Percentiles rank a stretch among this genome's conserved stretches.
These are phyloP conservation scores for Hansenula sp. DNA, from an alignment of 1,139 yeast species.

Conservation along the genomic window DNA sequence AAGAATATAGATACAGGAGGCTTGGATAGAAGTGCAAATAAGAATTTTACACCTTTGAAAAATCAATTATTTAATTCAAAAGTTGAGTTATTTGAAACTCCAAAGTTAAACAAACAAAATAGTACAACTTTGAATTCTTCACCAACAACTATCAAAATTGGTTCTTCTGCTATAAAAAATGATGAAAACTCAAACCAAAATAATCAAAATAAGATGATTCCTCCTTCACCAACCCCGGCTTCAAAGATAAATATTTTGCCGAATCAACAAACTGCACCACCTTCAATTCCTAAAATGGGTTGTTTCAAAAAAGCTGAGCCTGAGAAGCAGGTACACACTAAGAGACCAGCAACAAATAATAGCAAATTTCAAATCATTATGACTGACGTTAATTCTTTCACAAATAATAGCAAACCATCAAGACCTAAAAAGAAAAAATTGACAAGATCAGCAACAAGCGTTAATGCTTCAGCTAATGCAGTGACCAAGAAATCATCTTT, in stretches of 20 bases:
- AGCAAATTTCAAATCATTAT: slow-evolving; percentile 21
- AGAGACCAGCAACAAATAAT: slow-evolving; percentile 2
- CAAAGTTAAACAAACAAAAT: slow-evolving; percentile 12
- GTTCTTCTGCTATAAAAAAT: slow-evolving; percentile 21
- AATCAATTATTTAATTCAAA: slow-evolving; percentile 15
- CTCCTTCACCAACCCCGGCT: slow-evolving; percentile 13
- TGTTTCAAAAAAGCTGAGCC: slow-evolving; percentile 13
- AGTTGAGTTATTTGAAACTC: slow-evolving; percentile 17
- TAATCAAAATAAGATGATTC: slow-evolving; percentile 4
- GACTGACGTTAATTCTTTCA: slow-evolving; percentile 21
- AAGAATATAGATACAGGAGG: slow-evolving; percentile 13
- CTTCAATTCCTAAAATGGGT: slow-evolving; percentile 17
- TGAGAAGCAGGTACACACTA: slow-evolving; percentile 3
- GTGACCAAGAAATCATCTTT: slow-evolving; percentile 14
- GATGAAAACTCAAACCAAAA: slow-evolving; percentile 4
- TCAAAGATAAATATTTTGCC: slow-evolving; percentile 4
- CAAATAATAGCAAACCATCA: slow-evolving; percentile 6
- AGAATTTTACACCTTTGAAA: slow-evolving; percentile 18
- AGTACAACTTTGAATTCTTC: slow-evolving; percentile 17
- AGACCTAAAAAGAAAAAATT: slow-evolving; percentile 16
- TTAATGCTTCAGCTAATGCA: slow-evolving; percentile 5
- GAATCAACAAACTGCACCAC: neutral
- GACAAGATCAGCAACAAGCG: slow-evolving; percentile 16
- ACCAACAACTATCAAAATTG: slow-evolving; percentile 23
- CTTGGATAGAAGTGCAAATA: neutral